phyloP scores from a whole-genome alignment of 192 early-diverging fungal species.

The Backusella macrospora region DNA sequence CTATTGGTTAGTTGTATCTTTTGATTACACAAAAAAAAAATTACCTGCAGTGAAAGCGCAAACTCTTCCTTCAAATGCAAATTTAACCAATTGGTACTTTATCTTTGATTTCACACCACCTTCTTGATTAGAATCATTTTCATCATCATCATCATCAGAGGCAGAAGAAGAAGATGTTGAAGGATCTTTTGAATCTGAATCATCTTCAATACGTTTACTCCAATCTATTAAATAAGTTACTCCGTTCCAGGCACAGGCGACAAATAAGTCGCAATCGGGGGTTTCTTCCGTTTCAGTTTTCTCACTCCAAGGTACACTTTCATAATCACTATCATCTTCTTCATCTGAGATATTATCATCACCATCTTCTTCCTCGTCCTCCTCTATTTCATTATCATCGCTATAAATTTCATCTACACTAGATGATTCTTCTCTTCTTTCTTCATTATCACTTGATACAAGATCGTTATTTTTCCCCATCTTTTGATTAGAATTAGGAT shows the following conservation, averaged over 20 bases:
- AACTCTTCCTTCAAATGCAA: conserved; percentile 60
- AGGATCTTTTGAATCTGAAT: background rate
- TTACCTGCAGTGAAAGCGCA: conserved; percentile 64
- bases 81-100: conserved; percentile 54
- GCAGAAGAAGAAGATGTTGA: too few species aligned
- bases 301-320: conserved; percentile 31
- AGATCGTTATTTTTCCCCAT: background rate
- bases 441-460: background rate
- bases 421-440: background rate
- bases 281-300: conserved; percentile 23
- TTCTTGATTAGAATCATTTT: background rate
- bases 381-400: background rate
- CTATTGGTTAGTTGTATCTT: background rate
- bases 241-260: conserved; percentile 61
- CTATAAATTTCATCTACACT: background rate
- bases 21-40: conserved; percentile 4
- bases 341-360: conserved; percentile 12
- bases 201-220: conserved; percentile 33
- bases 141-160: background rate
- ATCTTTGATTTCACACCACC: conserved; percentile 8
- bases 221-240: conserved; percentile 60
- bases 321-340: conserved; percentile 21
- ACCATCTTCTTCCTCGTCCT: background rate
- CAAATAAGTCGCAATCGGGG: conserved; percentile 52
- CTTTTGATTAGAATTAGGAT: background rate